Evolutionary conservation across 2,329 filamentous ascomycete species (phyloP), one percentile per base, ranked within the genome.

Genomic region (Neofusicoccum ribis): DNA sequence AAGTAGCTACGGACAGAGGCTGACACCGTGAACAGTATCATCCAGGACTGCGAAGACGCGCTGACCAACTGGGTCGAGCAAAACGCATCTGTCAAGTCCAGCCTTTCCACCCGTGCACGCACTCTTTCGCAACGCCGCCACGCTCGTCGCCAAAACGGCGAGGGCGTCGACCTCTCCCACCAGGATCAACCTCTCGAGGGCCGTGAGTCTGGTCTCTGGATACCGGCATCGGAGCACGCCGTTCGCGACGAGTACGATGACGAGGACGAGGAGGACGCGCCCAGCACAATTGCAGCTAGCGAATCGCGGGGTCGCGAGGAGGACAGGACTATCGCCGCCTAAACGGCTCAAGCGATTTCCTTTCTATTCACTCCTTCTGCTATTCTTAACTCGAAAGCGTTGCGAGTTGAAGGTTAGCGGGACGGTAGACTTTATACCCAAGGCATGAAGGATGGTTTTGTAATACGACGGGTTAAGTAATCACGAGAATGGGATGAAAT

Each of bases 1-100:
- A 49, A 39, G 6, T 41, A 11, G 39, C 14, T 31, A 31, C 6
- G 5, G 1, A 8, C 34, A 7, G 23, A 52, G 46, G 36, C 72
- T 76, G 66, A 77, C 65, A 56, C 31, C 39, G n/a, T 5, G 12
- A 34, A 66, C 51, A 84, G 91, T 69, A 98, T 99, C 80, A 98
- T 99, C 74, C 95, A 99, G 82, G 95, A 99, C 80, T 99, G 95
- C 79, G 95, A 99, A 81, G 93, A 98, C 76, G 87, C 95, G 1
- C 88, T 99, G 67, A 97, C 93, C 77, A 97, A 97, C 84, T 99
- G 95, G 95, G 93, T 98, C 44, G 86, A 88, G 65, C 89, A 92
- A 73, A 95, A 96, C 75, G 94, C 95, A 5, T 89, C 92, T 51
- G 93, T 99, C 71, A 90, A 86, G 65, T 89, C 93, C 69, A 93